Conservation (phyloP, 352 stramenopile genomes). For the Phytophthora vignae region DNA sequence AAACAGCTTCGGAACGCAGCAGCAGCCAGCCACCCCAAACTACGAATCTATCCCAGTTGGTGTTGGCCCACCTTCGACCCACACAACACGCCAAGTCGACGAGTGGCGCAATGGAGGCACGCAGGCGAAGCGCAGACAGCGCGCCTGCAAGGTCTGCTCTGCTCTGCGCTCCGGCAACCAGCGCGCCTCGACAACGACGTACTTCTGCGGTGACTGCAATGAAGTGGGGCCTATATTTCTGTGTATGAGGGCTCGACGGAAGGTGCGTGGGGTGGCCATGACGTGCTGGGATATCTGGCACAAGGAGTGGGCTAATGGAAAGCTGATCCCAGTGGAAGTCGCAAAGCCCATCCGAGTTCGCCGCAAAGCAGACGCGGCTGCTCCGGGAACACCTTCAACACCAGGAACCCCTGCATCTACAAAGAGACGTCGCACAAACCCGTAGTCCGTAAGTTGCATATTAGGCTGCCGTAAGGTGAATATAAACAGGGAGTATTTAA, state of each 20-base stretch:
- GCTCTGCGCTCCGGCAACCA: too few species aligned
- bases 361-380: not conserved
- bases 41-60: not conserved
- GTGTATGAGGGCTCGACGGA: too few species aligned
- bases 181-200: too few species aligned
- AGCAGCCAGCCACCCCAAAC: not conserved
- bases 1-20: not conserved
- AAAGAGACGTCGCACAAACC: not conserved
- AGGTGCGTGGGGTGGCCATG: too few species aligned
- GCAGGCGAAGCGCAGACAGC: too few species aligned
- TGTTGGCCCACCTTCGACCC: not conserved
- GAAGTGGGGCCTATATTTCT: too few species aligned
- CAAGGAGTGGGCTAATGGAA: too few species aligned
- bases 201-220: too few species aligned
- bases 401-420: not conserved
- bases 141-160: too few species aligned
- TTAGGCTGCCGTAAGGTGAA: not conserved
- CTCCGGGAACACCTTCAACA: not conserved
- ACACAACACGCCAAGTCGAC: too few species aligned
- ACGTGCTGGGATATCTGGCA: too few species aligned
- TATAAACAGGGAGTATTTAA: not conserved
- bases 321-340: constrained; percentile 4
- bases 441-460: constrained; percentile 3
- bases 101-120: too few species aligned
- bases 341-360: not conserved